Evolutionary conservation across 2,329 filamentous ascomycete species (phyloP), one percentile per base, ranked within the genome.

Genomic region (Juglanconis juglandina): DNA sequence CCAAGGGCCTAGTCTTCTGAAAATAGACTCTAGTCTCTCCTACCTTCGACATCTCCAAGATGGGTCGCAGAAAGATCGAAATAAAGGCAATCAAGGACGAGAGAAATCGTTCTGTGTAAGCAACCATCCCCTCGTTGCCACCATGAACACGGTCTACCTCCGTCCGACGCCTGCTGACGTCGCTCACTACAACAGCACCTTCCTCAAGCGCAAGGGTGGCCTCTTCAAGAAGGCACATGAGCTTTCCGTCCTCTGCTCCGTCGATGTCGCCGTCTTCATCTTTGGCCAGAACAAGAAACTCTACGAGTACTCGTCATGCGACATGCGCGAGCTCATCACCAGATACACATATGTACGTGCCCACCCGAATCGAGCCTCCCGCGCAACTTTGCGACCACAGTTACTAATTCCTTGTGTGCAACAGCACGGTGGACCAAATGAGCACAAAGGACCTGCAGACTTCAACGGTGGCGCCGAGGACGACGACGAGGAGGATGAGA

Each of bases 71-170:
- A 84, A 99, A 99, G 87, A 99, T 99, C 74, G 95, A 98, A 81
- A 98, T 99, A 83, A 97, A 97, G 80, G 92, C 94, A 69, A 98
- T 98, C 83, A 97, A 96, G 79, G 93, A 97, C 87, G 93, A 97
- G 77, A 87, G 93, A 71, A 97, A 97, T 74, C 92, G 93, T 74
- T 96, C 93, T 71, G 93, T 97, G 93, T 97, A 92, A 77, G 91
- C 64, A 64, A 47, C 46, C 58, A 37, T 58, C 46, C 42, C 33
- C 48, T 11, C 41, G 30, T 9, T 17, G 11, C 39, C 17, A 30
- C 4, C n/a, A 47, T 24, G 62, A 41, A 39, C n/a, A 39, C 46
- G 17, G 35, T 41, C 32, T 35, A 30, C 3, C 60, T 59, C 24
- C 33, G 32, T 39, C 10, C 51, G 24, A 57, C 51, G 32, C 51